phyloP scores from a whole-genome alignment of 1,284 basidiomycete genomes.

The Hypsizygus ulmarius region DNA sequence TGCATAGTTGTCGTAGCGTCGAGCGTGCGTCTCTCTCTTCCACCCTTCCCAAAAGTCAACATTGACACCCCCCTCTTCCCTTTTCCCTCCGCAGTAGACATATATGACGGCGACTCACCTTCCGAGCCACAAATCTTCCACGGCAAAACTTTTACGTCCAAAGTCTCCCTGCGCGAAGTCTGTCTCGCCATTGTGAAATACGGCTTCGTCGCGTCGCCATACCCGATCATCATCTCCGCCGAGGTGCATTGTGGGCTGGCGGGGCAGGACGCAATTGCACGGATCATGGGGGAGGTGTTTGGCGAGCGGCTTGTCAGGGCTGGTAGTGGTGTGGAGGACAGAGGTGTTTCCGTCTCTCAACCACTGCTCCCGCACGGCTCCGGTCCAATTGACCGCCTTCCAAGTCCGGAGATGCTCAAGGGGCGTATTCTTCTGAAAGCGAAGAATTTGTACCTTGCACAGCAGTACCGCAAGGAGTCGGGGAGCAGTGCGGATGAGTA shows the following conservation, averaged over 20 bases:
- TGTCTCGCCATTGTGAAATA: slow-evolving; percentile 89
- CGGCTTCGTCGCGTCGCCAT: slow-evolving; percentile 89
- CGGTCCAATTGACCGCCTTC: slow-evolving; percentile 51
- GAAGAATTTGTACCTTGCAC: slow-evolving; percentile 30
- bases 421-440: slow-evolving; percentile 81
- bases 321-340: slow-evolving; percentile 47
- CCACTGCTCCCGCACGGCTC: neutral
- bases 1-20: slow-evolving; percentile 92
- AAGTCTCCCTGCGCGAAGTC: slow-evolving; percentile 81
- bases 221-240: slow-evolving; percentile 91
- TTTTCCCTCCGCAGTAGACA: slow-evolving; percentile 64
- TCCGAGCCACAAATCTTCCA: slow-evolving; percentile 83
- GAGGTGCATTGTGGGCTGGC: slow-evolving; percentile 85
- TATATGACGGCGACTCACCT: slow-evolving; percentile 78
- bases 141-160: slow-evolving; percentile 86
- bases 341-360: no score
- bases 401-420: slow-evolving; percentile 86
- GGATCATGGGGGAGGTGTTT: slow-evolving; percentile 80
- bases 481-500: slow-evolving; percentile 17
- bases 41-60: neutral
- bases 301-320: slow-evolving; percentile 70
- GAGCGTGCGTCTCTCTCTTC: slow-evolving; percentile 68
- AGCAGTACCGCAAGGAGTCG: slow-evolving; percentile 11
- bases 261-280: slow-evolving; percentile 82
- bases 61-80: slow-evolving; percentile 3